Evolutionary conservation across 768 basidiomycete genomes (phyloP), one percentile per base, ranked within the genome.

Genomic region (Dioszegia hungarica): DNA sequence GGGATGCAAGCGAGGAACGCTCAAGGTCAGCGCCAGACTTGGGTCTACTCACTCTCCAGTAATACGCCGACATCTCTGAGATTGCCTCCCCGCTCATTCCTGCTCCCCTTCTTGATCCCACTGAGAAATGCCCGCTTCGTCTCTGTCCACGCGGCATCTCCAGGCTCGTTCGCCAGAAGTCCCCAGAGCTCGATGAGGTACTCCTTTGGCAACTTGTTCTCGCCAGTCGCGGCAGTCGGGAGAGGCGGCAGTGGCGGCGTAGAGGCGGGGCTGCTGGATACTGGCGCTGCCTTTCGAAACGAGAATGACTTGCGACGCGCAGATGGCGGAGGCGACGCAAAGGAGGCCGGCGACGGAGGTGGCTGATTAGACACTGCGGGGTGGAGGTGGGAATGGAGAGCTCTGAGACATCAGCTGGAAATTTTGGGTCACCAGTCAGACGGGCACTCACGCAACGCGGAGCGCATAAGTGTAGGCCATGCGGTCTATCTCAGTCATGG

Each of bases 121-220:
- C 61, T 48, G 37, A 73, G 39, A 50, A 73, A 70, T 19, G 22
- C 50, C 4, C 51, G 12, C 9, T 61, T 60, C 0, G 61, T 31
- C 11, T 45, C 14, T n/a, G 58, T 59, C 72, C 72, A 75, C 1
- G 52, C 60, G 1, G 27, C 27, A 59, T 75, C 72, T 19, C 74
- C 74, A 1, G 70, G 54, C 51, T 75, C 74, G 45, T 41, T 54
- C 8, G 56, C 67, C 43, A 75, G 40, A 2, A 56, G 36, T 27
- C 62, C 65, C 74, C 74, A 75, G 44, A 75, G 74, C 27, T 70
- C 70, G 19, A 60, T 44, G 31, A 75, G 61, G 39, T 71, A 74
- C 56, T 75, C 74, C 45, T 69, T 73, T 0, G 72, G 72, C 19
- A 75, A 50, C 60, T 75, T 75, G 46, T 27, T 45, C 40, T 36